Percentiles rank a stretch among this genome's conserved stretches.
Conservation (phyloP, 345 rosid species). For the Gossypium thurberi region DNA sequence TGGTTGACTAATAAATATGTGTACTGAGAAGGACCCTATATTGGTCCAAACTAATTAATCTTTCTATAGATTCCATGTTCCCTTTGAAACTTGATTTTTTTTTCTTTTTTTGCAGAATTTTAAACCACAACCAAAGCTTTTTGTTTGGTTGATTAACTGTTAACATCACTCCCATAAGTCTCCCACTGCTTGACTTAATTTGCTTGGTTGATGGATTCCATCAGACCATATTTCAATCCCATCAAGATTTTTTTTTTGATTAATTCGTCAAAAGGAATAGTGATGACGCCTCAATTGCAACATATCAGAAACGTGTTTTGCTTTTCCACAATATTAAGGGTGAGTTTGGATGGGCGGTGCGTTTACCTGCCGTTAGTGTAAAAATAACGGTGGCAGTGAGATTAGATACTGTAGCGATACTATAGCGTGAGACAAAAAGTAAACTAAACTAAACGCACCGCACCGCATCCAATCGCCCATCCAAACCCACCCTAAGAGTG, state of each 20-base stretch:
- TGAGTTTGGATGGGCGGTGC: accelerated
- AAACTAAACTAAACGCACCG: too few relatives aligned
- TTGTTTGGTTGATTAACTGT: background rate
- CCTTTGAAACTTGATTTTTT: background rate
- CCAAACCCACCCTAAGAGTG: too few relatives aligned
- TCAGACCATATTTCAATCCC: background rate
- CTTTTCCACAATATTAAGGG: too few relatives aligned
- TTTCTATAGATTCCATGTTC: background rate
- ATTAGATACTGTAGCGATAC: too few relatives aligned
- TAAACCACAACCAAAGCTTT: background rate
- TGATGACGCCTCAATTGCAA: too few relatives aligned
- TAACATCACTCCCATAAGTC: background rate
- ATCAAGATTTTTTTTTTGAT: too few relatives aligned
- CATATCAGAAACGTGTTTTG: too few relatives aligned
- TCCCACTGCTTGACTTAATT: background rate
- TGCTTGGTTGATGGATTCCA: background rate
- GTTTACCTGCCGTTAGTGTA: accelerated
- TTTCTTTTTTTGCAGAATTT: background rate
- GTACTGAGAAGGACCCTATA: background rate
- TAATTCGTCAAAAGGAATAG: too few relatives aligned
- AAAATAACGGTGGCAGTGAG: accelerated
- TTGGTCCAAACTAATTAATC: background rate
- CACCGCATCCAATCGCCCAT: too few relatives aligned
- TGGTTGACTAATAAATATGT: background rate
- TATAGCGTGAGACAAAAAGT: too few relatives aligned